Evolutionary conservation across 805 yeast species (phyloP), one percentile per base, ranked within the genome.

Genomic region (Wickerhamiella vanderwaltii): DNA sequence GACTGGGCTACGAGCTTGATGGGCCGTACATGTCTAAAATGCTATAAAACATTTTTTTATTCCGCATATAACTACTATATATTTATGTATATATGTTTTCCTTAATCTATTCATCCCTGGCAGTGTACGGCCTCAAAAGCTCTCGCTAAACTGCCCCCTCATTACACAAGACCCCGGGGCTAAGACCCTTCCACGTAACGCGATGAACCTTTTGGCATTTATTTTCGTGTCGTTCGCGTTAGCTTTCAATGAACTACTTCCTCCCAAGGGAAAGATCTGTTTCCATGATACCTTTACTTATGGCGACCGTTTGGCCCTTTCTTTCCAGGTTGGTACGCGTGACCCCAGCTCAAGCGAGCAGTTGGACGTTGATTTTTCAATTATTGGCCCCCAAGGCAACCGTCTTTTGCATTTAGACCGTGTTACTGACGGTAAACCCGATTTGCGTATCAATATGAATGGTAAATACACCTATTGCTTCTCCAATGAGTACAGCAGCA

Each of bases 11-110:
- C 62, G 73, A 71, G 49, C 67, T 91, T 47, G 98, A 91, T 55
- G 98, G 98, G 2, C 97, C 97, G 12, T 91, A 71, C 62, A 91
- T 91, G 98, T 87, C 97, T n/a, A 91, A 81, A 51, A 43, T 45
- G 57, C 46, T 62, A 41, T 53, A 51, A 23, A 16, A 36, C 31
- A 35, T n/a, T n/a, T n/a, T n/a, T n/a, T 24, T 24, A 15, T 26
- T 30, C 38, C 11, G 17, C 22, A 30, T 23, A 18, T 7, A 11
- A 19, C 24, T 13, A 16, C 5, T 7, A 5, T 32, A 28, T 6
- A 12, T 28, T 20, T n/a, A 20, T n/a, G n/a, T n/a, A n/a, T n/a
- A n/a, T n/a, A n/a, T n/a, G n/a, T n/a, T n/a, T n/a, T n/a, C n/a
- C n/a, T n/a, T n/a, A n/a, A n/a, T n/a, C n/a, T n/a, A n/a, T n/a